These are phyloP conservation scores for Solanum paucissectum DNA, from an alignment of 257 asterid genomes.

Conservation along the genomic window DNA sequence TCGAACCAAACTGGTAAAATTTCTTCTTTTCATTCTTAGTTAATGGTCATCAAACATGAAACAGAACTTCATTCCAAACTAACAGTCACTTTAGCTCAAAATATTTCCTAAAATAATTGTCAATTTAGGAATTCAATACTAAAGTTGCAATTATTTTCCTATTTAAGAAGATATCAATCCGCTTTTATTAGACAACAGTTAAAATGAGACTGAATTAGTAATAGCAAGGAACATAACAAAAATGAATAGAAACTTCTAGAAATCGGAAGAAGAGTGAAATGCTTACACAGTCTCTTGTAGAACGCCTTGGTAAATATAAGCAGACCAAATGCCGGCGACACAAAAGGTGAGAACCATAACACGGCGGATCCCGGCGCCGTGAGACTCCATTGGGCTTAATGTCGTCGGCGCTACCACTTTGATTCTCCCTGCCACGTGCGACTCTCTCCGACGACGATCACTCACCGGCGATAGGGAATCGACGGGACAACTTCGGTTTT, in stretches of 20 bases:
- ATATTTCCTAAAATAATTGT: background rate
- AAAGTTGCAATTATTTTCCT: too few relatives aligned
- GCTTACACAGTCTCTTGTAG: slow-evolving; percentile 79
- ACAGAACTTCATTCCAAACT: background rate
- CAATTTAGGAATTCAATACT: too few relatives aligned
- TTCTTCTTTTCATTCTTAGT: too few relatives aligned
- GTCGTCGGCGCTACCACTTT: slow-evolving; percentile 14
- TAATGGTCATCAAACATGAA: background rate
- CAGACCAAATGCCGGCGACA: slow-evolving; percentile 94
- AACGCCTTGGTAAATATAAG: slow-evolving; percentile 89
- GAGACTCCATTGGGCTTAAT: slow-evolving; percentile 48
- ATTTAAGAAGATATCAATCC: too few relatives aligned
- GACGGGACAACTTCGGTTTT: background rate
- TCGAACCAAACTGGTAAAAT: background rate
- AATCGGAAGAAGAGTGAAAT: background rate
- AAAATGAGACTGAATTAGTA: background rate
- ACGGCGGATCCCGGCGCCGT: slow-evolving; percentile 68
- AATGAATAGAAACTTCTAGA: background rate
- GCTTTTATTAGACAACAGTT: background rate
- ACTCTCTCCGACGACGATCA: background rate
- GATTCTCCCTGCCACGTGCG: slow-evolving; percentile 22
- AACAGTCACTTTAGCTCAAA: background rate
- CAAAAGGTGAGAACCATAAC: slow-evolving; percentile 62
- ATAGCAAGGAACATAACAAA: background rate
- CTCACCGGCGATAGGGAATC: background rate